Base-by-base conservation (phyloP, 1,139 yeast species). In the Debaryomyces udenii region DNA sequence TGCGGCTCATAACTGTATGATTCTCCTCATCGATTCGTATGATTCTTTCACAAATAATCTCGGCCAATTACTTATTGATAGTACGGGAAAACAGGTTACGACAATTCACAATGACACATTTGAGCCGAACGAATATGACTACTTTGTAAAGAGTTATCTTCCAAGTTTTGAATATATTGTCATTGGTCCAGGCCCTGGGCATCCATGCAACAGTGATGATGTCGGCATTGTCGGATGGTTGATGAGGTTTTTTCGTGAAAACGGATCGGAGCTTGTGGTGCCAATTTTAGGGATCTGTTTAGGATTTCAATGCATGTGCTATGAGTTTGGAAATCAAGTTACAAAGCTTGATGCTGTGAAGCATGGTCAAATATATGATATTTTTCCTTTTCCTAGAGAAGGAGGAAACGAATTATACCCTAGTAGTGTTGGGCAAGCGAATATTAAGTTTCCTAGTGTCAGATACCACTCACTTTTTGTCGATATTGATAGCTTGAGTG, bases 131-230 rank as follows among this genome's bases (percentile, higher is more conserved):
- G 64, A 66, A 31, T 71, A 71, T 47, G 59, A 61, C 9, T 36
- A 61, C 1, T 64, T 75, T 9, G 68, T 72, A 9, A 53, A 73
- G 6, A 59, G 67, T 1, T 59, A 73, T 43, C 49, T 76, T 13
- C 59, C 64, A 2, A 57, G 68, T n/a, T 84, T 89, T 52, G 88
- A 86, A 43, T 90, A 89, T 36, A 74, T 94, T 3, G 82, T 93
- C 0, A 75, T 93, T 10, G 99, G 99, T 0, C 99, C 99, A 0
- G 99, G 99, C 0, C 99, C 99, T 0, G 99, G 99, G 0, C 81
- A 86, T 51, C 99, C 99, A 0, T 65, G 67, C 2, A 74, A 68
- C 31, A 59, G 72, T 0, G 48, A 59, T 1, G 98, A 91, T 56
- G 80, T 86, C 17, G 98, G 97, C 1, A 74, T 90, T 4, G 77